Conservation (phyloP, 352 stramenopile genomes). For the Phytophthora sp. region DNA sequence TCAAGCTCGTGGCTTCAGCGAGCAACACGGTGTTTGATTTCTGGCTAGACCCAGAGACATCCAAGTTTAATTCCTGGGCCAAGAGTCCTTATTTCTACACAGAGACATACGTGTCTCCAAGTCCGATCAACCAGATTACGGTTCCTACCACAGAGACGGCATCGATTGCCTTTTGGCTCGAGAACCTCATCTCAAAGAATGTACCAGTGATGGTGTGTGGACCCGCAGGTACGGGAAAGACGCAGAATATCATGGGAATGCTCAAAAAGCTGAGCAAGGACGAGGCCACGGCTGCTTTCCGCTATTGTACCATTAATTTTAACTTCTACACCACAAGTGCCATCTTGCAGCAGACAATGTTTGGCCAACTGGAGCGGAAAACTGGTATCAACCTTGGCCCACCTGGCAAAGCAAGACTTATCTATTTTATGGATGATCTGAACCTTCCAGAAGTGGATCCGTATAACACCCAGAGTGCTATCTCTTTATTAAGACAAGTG, state of each 20-base stretch:
- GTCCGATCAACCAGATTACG: slow-evolving; percentile 90
- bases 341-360: slow-evolving; percentile 94
- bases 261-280: slow-evolving; percentile 93
- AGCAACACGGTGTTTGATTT: slow-evolving; percentile 98
- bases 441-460: slow-evolving; percentile 96
- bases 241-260: slow-evolving; percentile 94
- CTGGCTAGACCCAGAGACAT: slow-evolving; percentile 93
- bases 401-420: slow-evolving; percentile 91
- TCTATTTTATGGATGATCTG: slow-evolving; percentile 98
- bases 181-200: slow-evolving; percentile 91
- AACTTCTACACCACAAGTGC: slow-evolving; percentile 97
- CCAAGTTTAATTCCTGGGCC: slow-evolving; percentile 94
- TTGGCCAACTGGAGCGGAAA: slow-evolving; percentile 94
- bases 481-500: slow-evolving; percentile 94
- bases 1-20: slow-evolving; percentile 93
- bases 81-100: slow-evolving; percentile 96
- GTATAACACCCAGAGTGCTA: slow-evolving; percentile 96
- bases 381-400: slow-evolving; percentile 94
- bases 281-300: slow-evolving; percentile 80
- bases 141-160: slow-evolving; percentile 96
- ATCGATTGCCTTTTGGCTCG: slow-evolving; percentile 96
- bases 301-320: slow-evolving; percentile 95
- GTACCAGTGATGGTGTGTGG: slow-evolving; percentile 95
- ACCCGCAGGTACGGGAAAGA: slow-evolving; percentile 95
- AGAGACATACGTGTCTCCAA: slow-evolving; percentile 85